Percentiles rank a stretch among this genome's conserved stretches.
Evolutionary conservation across 148 eudicot genomes (phyloP).

Genomic region (Rhododendron williamsianum): DNA sequence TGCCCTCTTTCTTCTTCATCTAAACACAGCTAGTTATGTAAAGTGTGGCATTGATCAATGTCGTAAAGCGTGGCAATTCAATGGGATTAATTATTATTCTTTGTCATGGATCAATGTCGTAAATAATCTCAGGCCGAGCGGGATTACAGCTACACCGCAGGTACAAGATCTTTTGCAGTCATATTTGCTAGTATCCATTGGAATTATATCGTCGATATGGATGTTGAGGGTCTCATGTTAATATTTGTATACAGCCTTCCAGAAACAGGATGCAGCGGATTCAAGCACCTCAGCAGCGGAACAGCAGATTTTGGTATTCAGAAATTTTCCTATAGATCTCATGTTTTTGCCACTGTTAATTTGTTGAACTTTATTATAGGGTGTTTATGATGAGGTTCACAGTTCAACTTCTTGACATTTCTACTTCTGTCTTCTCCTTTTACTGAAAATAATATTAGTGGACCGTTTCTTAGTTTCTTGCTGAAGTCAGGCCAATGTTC

Average conservation of each 20-base stretch:
- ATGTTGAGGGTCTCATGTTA: background rate
- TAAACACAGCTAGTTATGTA: background rate
- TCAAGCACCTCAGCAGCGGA: constrained; percentile 69
- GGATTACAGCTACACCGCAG: constrained; percentile 30
- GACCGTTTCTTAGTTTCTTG: background rate
- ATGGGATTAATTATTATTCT: constrained; percentile 1
- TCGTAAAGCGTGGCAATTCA: background rate
- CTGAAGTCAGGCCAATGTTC: background rate
- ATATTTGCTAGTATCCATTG: background rate
- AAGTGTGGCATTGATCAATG: background rate
- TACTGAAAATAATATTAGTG: background rate
- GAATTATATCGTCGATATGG: background rate
- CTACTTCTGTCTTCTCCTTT: background rate
- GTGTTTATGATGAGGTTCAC: background rate
- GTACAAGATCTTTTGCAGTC: constrained; percentile 19
- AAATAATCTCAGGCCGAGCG: constrained; percentile 31
- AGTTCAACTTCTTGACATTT: background rate
- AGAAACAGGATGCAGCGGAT: constrained; percentile 44
- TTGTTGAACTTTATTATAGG: background rate
- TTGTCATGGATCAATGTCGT: background rate
- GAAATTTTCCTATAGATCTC: background rate
- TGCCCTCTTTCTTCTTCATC: constrained; percentile 15
- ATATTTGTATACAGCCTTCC: constrained; percentile 39
- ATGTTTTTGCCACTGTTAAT: background rate
- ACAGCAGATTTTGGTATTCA: constrained; percentile 84